These are phyloP conservation scores for Aspergillus ruber DNA, from an alignment of 2,329 filamentous ascomycete genomes.

Conservation along the genomic window DNA sequence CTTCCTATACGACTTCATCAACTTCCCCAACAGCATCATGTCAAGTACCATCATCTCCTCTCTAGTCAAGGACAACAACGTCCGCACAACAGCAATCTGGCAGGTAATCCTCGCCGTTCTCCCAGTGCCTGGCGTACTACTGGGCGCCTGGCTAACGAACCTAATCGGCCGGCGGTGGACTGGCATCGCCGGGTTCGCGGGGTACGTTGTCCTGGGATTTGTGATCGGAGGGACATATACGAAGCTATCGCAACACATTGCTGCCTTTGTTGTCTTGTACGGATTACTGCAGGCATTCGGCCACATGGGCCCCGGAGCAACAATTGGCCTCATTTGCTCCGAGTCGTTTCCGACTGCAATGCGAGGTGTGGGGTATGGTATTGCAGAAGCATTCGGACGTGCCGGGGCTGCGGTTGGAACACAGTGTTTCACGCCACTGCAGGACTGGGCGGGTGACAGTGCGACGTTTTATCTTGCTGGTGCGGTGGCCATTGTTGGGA, in stretches of 20 bases:
- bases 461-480: slow-evolving; percentile 29
- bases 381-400: slow-evolving; percentile 29
- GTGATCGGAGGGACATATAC: slow-evolving; percentile 25
- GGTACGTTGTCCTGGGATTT: slow-evolving; percentile 24
- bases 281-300: slow-evolving; percentile 27
- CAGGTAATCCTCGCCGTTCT: slow-evolving; percentile 28
- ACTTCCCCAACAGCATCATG: slow-evolving; percentile 34
- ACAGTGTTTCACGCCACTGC: slow-evolving; percentile 27
- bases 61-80: slow-evolving; percentile 24
- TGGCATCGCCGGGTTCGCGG: slow-evolving; percentile 24
- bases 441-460: slow-evolving; percentile 21
- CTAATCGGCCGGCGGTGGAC: slow-evolving; percentile 25
- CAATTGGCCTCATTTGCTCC: slow-evolving; percentile 26
- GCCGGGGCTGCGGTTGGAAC: slow-evolving; percentile 31
- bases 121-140: slow-evolving; percentile 27
- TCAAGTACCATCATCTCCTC: slow-evolving; percentile 28
- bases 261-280: slow-evolving; percentile 30
- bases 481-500: slow-evolving; percentile 22
- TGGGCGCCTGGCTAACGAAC: slow-evolving; percentile 29
- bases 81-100: slow-evolving; percentile 30
- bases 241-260: slow-evolving; percentile 20
- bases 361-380: slow-evolving; percentile 26
- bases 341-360: slow-evolving; percentile 30
- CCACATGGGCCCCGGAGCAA: slow-evolving; percentile 30
- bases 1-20: slow-evolving; percentile 34